These are phyloP conservation scores for Teratosphaeria nubilosa DNA, from an alignment of 2,329 filamentous ascomycete species.

Conservation along the genomic window DNA sequence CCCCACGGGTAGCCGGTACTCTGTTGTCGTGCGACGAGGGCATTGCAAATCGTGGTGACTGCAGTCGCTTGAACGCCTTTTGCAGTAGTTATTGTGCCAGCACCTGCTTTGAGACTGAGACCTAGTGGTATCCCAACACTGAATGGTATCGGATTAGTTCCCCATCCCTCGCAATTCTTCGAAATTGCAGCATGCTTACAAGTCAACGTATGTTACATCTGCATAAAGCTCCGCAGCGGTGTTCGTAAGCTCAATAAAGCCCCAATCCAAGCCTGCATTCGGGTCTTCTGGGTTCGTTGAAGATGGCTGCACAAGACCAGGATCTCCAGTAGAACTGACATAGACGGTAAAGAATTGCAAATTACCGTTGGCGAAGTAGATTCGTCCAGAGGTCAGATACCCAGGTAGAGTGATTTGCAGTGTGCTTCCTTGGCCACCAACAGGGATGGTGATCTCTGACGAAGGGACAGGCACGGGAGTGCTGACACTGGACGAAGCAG, in stretches of 20 bases:
- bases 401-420: conserved; percentile 33
- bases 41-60: conserved; percentile 44
- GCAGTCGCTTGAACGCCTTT: conserved; percentile 51
- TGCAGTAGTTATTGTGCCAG: conserved; percentile 37
- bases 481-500: conserved; percentile 19
- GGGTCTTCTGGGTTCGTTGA: conserved; percentile 30
- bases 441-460: conserved; percentile 32
- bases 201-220: conserved; percentile 28
- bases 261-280: conserved; percentile 33
- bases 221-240: conserved; percentile 36
- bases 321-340: conserved; percentile 17
- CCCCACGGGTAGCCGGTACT: conserved; percentile 53
- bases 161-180: neutral
- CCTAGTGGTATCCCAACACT: conserved; percentile 27
- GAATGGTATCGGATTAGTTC: neutral
- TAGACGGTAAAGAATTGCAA: conserved; percentile 36
- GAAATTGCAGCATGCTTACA: conserved; percentile 3
- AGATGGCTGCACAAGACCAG: conserved; percentile 40
- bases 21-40: conserved; percentile 43
- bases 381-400: conserved; percentile 32
- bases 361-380: conserved; percentile 38
- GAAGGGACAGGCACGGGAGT: conserved; percentile 29
- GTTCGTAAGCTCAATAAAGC: conserved; percentile 37
- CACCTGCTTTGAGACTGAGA: conserved; percentile 41
- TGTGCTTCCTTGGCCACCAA: conserved; percentile 28